phyloP scores from a whole-genome alignment of 441 rosid species.

The Melastoma candidum region DNA sequence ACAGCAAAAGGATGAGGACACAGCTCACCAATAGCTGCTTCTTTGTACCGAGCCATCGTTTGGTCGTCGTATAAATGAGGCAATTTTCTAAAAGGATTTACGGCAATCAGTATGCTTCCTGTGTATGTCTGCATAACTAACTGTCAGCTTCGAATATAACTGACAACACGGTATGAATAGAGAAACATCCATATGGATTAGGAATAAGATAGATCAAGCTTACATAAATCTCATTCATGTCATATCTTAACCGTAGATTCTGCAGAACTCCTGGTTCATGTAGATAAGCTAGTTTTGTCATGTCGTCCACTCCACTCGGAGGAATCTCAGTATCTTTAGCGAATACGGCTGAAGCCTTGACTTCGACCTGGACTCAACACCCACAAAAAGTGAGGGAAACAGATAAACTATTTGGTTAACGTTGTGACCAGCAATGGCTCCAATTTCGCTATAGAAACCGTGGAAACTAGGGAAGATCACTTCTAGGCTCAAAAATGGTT shows the following conservation, averaged over 20 bases:
- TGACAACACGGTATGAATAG: not conserved
- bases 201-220: conserved; percentile 17
- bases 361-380: conserved; percentile 38
- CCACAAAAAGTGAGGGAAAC: conserved; percentile 13
- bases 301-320: conserved; percentile 92
- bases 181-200: conserved; percentile 3
- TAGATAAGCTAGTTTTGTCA: conserved; percentile 96
- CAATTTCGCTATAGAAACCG: no score
- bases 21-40: conserved; percentile 87
- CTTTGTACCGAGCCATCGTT: conserved; percentile 98
- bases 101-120: conserved; percentile 91
- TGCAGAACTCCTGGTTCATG: conserved; percentile 96
- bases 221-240: conserved; percentile 95
- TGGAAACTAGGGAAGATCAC: no score
- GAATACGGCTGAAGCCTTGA: conserved; percentile 58
- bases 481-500: not conserved
- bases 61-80: conserved; percentile 92
- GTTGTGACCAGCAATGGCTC: no score
- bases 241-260: conserved; percentile 92
- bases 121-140: conserved; percentile 65
- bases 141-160: not conserved
- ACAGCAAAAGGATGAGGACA: conserved; percentile 98
- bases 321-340: conserved; percentile 85
- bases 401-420: not conserved
- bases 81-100: conserved; percentile 84